Base-by-base conservation (phyloP, 331 rosid species). In the Telfairia occidentalis region DNA sequence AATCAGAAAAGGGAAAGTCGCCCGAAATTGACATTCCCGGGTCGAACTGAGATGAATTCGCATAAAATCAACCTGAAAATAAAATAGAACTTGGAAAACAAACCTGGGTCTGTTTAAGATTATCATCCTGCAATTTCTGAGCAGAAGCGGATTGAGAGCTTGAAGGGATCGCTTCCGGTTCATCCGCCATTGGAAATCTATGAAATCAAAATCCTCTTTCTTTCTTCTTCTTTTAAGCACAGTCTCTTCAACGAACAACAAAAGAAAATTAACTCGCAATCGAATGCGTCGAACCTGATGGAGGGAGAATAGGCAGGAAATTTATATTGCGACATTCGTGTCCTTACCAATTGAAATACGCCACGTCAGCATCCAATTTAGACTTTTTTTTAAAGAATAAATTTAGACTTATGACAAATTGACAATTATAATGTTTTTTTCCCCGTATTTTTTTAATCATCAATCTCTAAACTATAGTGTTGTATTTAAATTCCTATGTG, bases 61-160 rank as follows among this genome's bases (percentile, higher is more conserved):
- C 13, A 40, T 3, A 18, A 40, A 9, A 45, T 28, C 2, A 28
- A 43, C 30, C 15, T 9, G 58, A 76, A 60, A 2, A 1, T 13
- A 5, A 30, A 45, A 29, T 3, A 37, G 28, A 45, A 70, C 2
- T 15, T 15, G 26, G 26, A 76, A 76, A 71, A 34, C 34, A n/a
- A 0, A 86, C 90, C 90, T 83, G 87, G 4, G 82, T 45, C 37
- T 81, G 82, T 53, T 61, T 65, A 71, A 72, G 80, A 81, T 63
- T 5, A 26, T 43, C 81, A 58, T 79, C 78, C 43, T 67, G 70
- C 23, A 55, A 45, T 30, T 77, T 55, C 53, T 32, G 55, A 32
- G 81, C 6, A 59, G 83, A 59, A 77, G 83, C 49, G 64, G 86
- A 71, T 32, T 72, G 79, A 11, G 83, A 73, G 48, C 74, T 74